Evolutionary conservation across 805 yeast species (phyloP).

Genomic region (Barnettozyma sucrosica): DNA sequence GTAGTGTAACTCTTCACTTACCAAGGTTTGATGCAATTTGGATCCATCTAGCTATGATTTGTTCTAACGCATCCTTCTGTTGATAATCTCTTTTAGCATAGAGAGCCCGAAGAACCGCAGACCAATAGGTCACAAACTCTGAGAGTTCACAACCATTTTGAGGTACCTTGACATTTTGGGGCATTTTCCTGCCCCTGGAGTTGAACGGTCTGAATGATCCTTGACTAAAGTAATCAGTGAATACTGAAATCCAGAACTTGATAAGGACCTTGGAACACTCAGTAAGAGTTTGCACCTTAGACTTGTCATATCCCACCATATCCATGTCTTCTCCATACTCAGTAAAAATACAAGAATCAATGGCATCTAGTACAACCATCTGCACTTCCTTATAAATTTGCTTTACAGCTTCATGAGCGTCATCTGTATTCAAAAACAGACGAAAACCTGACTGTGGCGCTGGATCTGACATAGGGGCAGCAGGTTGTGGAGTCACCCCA

Average conservation of each 20-base stretch:
- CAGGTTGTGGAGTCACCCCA: background rate
- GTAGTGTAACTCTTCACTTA: background rate
- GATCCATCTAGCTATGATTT: constrained; percentile 32
- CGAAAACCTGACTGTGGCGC: background rate
- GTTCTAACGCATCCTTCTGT: constrained; percentile 30
- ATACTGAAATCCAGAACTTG: constrained; percentile 52
- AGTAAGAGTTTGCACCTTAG: constrained; percentile 29
- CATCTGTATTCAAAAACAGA: background rate
- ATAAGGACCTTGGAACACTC: constrained; percentile 40
- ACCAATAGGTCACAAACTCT: constrained; percentile 50
- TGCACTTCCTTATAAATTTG: constrained; percentile 38
- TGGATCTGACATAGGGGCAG: background rate
- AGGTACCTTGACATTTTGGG: constrained; percentile 28
- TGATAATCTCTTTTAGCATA: constrained; percentile 32
- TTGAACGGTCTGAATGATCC: constrained; percentile 18
- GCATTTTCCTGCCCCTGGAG: constrained; percentile 25
- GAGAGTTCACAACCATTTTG: constrained; percentile 23
- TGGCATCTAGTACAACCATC: constrained; percentile 36
- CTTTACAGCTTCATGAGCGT: constrained; percentile 13
- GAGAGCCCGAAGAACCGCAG: constrained; percentile 34
- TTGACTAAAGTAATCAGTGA: constrained; percentile 40
- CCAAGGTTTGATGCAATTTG: constrained; percentile 6
- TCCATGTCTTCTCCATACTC: constrained; percentile 53
- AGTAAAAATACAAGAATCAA: constrained; percentile 44
- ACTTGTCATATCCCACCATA: constrained; percentile 42